Evolutionary conservation across 1,139 yeast genomes (phyloP), one percentile per base, ranked within the genome.

Genomic region (Hyphopichia khmerensis): DNA sequence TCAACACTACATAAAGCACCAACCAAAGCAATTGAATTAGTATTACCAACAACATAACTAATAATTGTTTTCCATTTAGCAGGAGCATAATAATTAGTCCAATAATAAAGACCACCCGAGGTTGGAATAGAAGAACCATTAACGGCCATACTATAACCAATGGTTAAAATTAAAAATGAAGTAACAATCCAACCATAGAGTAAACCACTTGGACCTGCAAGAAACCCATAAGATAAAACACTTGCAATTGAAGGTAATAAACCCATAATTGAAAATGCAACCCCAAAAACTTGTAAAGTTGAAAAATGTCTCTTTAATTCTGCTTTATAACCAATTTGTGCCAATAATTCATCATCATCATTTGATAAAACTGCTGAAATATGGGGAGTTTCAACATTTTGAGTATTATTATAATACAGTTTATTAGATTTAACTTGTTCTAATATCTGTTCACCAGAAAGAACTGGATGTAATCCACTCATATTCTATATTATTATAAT

Each of bases 151-250:
- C 80, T 69, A 47, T 72, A 57, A n/a, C 85, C 87, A 40, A 79
- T 76, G 45, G 74, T 61, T 41, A 80, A 57, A 45, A 82, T 75
- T 46, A 80, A 80, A 41, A 70, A 48, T 7, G 77, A 77, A 30
- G 80, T 76, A 40, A 72, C 65, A 41, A 80, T 66, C 85, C 87
- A 82, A 43, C 87, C 85, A 85, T 87, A 82, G 26, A 80, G 72
- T 18, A 78, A 68, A 4, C 81, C 76, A 14, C 74, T 79, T 3
- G 81, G 75, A 2, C 84, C 84, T 15, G 80, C 78, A 6, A 72
- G 57, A 42, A 71, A 46, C 3, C 59, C 63, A 4, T 46, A 51
- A 19, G 56, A 52, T 17, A 59, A 40, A 16, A 57, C 56, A 11
- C 74, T 62, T 2, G 75, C 67, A 35, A 75, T 72, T 32, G 77